phyloP scores from a whole-genome alignment of 75 land plant genomes.

The Sequoia sempervirens region DNA sequence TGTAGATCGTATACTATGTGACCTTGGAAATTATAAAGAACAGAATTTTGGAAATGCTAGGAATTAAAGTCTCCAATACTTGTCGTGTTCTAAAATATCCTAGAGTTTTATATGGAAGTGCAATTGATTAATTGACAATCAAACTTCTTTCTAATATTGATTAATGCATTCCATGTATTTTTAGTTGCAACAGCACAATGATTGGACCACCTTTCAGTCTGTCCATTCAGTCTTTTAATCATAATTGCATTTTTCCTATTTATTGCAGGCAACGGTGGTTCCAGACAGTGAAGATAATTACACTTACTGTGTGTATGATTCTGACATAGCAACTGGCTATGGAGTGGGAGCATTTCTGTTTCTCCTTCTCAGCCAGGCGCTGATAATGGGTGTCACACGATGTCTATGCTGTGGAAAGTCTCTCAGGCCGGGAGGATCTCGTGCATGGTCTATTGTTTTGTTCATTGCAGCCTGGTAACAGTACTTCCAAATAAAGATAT shows the following conservation, averaged over 20 bases:
- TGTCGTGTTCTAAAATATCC: background rate
- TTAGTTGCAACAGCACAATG: background rate
- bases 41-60: background rate
- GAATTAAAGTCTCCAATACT: background rate
- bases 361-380: constrained; percentile 54
- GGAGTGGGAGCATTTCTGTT: constrained; percentile 79
- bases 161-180: background rate
- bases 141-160: background rate
- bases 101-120: background rate
- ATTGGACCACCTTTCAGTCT: background rate
- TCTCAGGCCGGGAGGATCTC: constrained; percentile 64
- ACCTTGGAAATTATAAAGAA: background rate
- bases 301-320: constrained; percentile 63
- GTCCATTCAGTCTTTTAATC: background rate
- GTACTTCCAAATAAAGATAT: background rate
- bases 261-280: constrained; percentile 26
- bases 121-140: background rate
- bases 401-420: constrained; percentile 89
- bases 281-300: constrained; percentile 17
- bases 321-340: constrained; percentile 82
- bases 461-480: constrained; percentile 41
- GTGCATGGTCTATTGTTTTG: constrained; percentile 70
- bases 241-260: background rate
- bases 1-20: background rate
- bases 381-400: constrained; percentile 73